These are phyloP conservation scores for Gonium pectorale DNA, from an alignment of 139 green algal species.

Conservation along the genomic window DNA sequence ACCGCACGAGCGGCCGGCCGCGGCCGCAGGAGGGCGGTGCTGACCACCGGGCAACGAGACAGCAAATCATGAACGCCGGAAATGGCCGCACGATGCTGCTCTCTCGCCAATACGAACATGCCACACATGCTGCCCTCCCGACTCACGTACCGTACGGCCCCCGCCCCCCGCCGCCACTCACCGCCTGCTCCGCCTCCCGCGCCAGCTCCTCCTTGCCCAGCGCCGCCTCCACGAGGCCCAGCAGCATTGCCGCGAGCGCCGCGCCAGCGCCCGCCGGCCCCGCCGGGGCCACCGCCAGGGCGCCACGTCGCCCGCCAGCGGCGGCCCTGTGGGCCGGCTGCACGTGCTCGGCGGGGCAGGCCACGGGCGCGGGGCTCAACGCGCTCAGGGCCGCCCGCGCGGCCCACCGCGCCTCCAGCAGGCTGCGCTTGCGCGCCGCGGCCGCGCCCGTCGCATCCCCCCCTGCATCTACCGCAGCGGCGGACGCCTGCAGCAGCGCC, in stretches of 20 bases:
- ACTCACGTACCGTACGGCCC: not conserved
- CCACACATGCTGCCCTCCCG: no score
- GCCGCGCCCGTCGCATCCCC: not conserved
- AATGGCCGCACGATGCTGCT: no score
- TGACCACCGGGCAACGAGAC: no score
- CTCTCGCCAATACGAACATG: no score
- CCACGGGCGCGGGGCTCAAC: constrained; percentile 26
- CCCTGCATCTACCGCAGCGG: not conserved
- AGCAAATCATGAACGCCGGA: no score
- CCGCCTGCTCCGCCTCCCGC: not conserved
- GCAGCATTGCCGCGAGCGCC: constrained; percentile 42
- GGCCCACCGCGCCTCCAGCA: constrained; percentile 51
- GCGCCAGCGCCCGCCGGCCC: constrained; percentile 11
- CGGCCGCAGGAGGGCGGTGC: no score
- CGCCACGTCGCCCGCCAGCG: no score
- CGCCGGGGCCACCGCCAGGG: not conserved
- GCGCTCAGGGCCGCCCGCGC: constrained; percentile 10
- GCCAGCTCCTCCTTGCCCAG: constrained; percentile 32
- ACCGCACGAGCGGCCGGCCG: no score
- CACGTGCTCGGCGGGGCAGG: not conserved
- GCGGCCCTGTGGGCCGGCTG: not conserved
- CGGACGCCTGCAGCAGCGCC: not conserved
- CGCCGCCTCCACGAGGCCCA: constrained; percentile 21
- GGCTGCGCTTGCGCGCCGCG: constrained; percentile 3
- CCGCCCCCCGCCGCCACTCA: not conserved